Evolutionary conservation across 202 grass and related monocot genomes (phyloP), one percentile per base, ranked within the genome.

Genomic region (Hordeum pubiflorum): DNA sequence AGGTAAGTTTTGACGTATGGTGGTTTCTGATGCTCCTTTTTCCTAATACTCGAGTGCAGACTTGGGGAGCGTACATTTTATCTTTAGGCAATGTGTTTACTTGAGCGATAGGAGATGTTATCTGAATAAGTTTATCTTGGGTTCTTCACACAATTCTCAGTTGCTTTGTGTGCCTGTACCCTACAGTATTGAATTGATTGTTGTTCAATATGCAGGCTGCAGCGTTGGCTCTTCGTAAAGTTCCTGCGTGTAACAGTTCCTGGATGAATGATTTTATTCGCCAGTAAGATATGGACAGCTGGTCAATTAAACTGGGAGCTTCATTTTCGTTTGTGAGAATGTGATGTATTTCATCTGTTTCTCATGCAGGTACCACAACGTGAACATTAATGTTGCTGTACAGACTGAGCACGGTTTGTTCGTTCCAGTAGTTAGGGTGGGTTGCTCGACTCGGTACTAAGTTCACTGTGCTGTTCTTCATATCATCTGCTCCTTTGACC

Each of bases 251-350:
- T 75, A 94, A 91, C 68, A 91, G 86, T 41, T 94, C 89, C 57
- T 94, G 91, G 91, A 94, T 80, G 91, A 89, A 94, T 41, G 88
- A 94, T 78, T 94, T 84, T 70, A 91, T 94, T 76, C 91, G 83
- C 80, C 88, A 91, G 91, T 93, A 87, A 90, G 80, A 60, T 72
- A 32, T 32, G 46, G 66, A 20, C 37, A 80, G 31, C 17, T 7
- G 63, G 37, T 55, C 33, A 60, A 11, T 21, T 59, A n/a, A 71
- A 63, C 11, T 48, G n/a, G 4, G 57, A 50, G 29, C 11, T 34
- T 38, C 12, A 11, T 52, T 69, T 58, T 63, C 15, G 3, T 58
- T 71, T 22, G 17, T 34, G 24, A 44, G 26, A 46, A 46, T 11
- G 2, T 72, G 66, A 60, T 60, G 37, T 31, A 54, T 59, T 68